Base-by-base conservation (phyloP, 2,329 filamentous ascomycete species). In the Zymoseptoria passerinii region DNA sequence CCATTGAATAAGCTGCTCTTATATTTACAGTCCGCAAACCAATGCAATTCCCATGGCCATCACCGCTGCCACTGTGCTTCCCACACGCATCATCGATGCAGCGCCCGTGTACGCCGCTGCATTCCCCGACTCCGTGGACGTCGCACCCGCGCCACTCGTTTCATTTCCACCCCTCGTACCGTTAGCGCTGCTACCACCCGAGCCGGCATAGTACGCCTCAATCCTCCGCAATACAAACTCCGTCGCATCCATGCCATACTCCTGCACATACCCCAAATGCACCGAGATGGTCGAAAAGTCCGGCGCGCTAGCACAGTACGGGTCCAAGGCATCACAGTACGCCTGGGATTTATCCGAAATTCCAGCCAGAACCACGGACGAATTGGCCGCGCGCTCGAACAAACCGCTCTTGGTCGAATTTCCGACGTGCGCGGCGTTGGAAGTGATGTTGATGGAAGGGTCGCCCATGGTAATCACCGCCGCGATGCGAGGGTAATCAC, bases 281-380 rank as follows among this genome's bases (percentile, higher is more conserved):
- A 65, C 63, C 1, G 54, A 53, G 20, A 62, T 48, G 19, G 55
- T 56, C n/a, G 48, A 28, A 18, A 60, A 59, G 48, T 61, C 57
- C 13, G 60, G 59, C 2, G 57, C 57, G 13, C 61, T 58, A 18
- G 62, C 62, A 50, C 61, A 63, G 54, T 61, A 63, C 8, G 61
- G 61, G 27, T 65, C 63, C 27, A 54, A 28, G n/a, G 52, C 54
- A 28, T 64, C 59, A 50, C 63, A 65, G 55, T 65, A 65, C 29
- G 54, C 59, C 60, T 62, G 58, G 2, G 35, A 35, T n/a, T 57
- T 56, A 4, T 35, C 19, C 3, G 53, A 53, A 0, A 62, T 53
- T 2, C 56, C 58, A 18, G 35, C 52, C 53, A 65, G 58, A 16
- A 56, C 53, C 4, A 44, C 44, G 9, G 35, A 51, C 16, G 58